Evolutionary conservation across 768 basidiomycete genomes (phyloP).

Genomic region (Gloeopeniophorella convolvens): DNA sequence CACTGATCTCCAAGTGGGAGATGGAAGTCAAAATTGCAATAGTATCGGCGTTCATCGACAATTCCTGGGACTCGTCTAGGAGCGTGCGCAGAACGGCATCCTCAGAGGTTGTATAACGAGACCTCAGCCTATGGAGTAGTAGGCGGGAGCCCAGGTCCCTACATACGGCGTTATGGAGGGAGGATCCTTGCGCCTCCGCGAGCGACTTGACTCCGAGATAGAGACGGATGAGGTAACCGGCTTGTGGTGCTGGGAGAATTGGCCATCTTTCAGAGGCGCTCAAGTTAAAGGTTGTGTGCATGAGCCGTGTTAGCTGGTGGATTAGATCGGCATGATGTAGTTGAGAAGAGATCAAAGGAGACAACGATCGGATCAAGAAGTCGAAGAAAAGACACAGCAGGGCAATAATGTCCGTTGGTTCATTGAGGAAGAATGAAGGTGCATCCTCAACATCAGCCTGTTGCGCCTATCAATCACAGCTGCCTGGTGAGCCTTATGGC

Average conservation of each 20-base stretch:
- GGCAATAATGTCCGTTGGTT: conserved; percentile 35
- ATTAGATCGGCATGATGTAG: conserved; percentile 46
- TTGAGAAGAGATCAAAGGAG: conserved; percentile 37
- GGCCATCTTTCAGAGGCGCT: conserved; percentile 36
- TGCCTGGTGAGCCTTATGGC: neutral
- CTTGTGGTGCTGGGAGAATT: conserved; percentile 30
- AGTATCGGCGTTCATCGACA: conserved; percentile 5
- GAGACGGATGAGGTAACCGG: conserved; percentile 36
- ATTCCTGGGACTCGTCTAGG: neutral
- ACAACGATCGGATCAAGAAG: conserved; percentile 37
- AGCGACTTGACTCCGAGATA: conserved; percentile 21
- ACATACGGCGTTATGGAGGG: neutral
- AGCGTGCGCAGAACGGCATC: conserved; percentile 9
- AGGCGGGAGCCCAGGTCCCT: conserved; percentile 17
- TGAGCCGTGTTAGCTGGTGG: conserved; percentile 35
- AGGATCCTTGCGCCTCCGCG: conserved; percentile 15
- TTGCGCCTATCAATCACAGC: neutral
- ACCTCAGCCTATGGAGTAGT: conserved; percentile 11
- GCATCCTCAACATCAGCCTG: conserved; percentile 8
- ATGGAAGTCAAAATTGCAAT: conserved; percentile 14
- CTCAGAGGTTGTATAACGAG: neutral
- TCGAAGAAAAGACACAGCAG: conserved; percentile 44
- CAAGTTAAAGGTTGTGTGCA: conserved; percentile 37
- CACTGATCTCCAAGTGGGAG: conserved; percentile 1
- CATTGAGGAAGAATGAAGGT: conserved; percentile 27